Conservation (phyloP, 768 basidiomycete species). For the Kwoniella europaea region DNA sequence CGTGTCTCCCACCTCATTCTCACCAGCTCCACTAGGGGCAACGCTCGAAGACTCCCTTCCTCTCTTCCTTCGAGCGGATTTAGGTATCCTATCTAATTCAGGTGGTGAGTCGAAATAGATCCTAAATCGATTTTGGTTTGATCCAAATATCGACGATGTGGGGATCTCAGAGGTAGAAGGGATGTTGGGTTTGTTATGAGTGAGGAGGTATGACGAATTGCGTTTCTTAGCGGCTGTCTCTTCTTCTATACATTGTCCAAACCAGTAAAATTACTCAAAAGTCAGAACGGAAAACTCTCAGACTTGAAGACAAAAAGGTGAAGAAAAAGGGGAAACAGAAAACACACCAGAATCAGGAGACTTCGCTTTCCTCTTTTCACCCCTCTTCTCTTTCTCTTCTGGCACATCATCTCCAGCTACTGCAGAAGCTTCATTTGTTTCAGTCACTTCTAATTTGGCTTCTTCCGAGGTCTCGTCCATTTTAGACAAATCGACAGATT, state of each 20-base stretch:
- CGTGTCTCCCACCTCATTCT: constrained; percentile 3
- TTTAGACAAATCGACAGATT: not conserved
- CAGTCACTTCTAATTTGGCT: constrained; percentile 60
- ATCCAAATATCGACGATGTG: constrained; percentile 30
- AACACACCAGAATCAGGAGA: constrained; percentile 56
- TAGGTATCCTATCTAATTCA: constrained; percentile 51
- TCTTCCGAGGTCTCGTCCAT: constrained; percentile 19
- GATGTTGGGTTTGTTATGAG: constrained; percentile 44
- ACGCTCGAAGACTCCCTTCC: constrained; percentile 45
- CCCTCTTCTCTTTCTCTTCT: constrained; percentile 41
- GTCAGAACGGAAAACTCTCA: not conserved
- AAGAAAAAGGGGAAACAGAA: not conserved
- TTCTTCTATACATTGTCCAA: constrained; percentile 23
- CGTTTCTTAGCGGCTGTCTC: constrained; percentile 52
- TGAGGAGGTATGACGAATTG: constrained; percentile 37
- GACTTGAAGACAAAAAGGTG: not conserved
- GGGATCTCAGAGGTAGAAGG: constrained; percentile 17
- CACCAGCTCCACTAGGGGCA: constrained; percentile 31
- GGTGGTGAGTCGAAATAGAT: constrained; percentile 61
- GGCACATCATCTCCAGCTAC: constrained; percentile 5
- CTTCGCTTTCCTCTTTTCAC: constrained; percentile 57
- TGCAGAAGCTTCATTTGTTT: constrained; percentile 3
- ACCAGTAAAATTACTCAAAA: constrained; percentile 5
- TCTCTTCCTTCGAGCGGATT: constrained; percentile 44
- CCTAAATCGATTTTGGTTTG: constrained; percentile 58